These are phyloP conservation scores for Ophiostoma ips DNA, from an alignment of 2,329 filamentous ascomycete species.

Conservation along the genomic window DNA sequence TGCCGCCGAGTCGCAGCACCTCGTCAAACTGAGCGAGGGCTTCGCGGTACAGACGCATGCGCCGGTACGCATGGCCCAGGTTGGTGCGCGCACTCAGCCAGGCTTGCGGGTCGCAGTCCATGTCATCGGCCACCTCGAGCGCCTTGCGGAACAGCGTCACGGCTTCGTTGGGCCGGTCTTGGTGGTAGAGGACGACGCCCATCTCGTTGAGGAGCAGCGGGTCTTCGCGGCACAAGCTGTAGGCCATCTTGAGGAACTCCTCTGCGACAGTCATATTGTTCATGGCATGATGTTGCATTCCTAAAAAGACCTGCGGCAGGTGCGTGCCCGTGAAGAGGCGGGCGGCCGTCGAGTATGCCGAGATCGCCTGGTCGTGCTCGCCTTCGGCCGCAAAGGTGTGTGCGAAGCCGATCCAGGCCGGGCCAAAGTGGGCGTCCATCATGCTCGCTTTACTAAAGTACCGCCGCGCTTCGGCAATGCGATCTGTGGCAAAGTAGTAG, in stretches of 20 bases:
- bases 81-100: constrained; percentile 80
- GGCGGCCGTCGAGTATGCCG: constrained; percentile 90
- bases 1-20: constrained; percentile 68
- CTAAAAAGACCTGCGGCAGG: constrained; percentile 84
- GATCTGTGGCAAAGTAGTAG: constrained; percentile 82
- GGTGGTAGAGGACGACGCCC: constrained; percentile 90
- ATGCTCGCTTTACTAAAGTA: constrained; percentile 97
- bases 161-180: constrained; percentile 63
- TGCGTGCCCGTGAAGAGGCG: constrained; percentile 94
- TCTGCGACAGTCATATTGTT: constrained; percentile 90
- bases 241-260: constrained; percentile 86
- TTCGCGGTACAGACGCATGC: constrained; percentile 52
- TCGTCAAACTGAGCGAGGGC: constrained; percentile 75
- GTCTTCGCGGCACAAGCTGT: constrained; percentile 68
- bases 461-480: constrained; percentile 81
- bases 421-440: constrained; percentile 94
- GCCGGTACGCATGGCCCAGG: constrained; percentile 73
- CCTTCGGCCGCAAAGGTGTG: constrained; percentile 97
- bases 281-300: constrained; percentile 95
- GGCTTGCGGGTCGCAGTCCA: constrained; percentile 67
- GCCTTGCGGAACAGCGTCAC: constrained; percentile 66
- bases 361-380: constrained; percentile 96
- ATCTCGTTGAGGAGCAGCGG: constrained; percentile 90
- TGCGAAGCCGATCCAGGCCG: constrained; percentile 97
- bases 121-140: constrained; percentile 62